phyloP scores from a whole-genome alignment of 148 eudicot species.

The Vaccinium macrocarpon region DNA sequence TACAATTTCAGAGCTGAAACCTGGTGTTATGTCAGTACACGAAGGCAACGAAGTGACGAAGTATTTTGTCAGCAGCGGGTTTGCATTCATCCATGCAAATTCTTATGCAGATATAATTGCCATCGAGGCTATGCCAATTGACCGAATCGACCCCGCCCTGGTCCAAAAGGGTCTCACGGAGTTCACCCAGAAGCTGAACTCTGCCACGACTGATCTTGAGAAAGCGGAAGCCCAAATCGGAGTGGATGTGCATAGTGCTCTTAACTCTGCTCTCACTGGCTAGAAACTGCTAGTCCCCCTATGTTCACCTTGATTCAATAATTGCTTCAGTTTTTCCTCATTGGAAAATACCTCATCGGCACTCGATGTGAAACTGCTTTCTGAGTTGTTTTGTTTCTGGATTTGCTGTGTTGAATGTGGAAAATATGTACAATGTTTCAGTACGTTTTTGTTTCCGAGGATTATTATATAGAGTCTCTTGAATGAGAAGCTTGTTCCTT shows the following conservation, averaged over 20 bases:
- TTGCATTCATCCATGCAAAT: constrained; percentile 72
- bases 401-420: constrained; percentile 13
- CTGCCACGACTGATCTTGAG: constrained; percentile 80
- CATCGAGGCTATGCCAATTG: constrained; percentile 76
- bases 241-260: constrained; percentile 78
- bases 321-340: neutral
- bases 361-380: constrained; percentile 12
- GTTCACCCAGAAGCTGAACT: constrained; percentile 74
- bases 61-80: constrained; percentile 77
- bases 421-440: constrained; percentile 2
- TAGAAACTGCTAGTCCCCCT: constrained; percentile 17
- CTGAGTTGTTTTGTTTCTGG: neutral
- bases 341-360: neutral
- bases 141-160: constrained; percentile 62
- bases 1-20: constrained; percentile 71
- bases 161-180: constrained; percentile 80
- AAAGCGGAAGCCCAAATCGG: constrained; percentile 95
- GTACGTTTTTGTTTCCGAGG: neutral
- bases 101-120: constrained; percentile 78
- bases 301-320: neutral
- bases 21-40: constrained; percentile 71
- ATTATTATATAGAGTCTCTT: neutral
- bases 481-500: neutral
- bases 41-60: constrained; percentile 63
- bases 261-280: constrained; percentile 64